Base-by-base conservation (phyloP, 2,329 filamentous ascomycete species). In the Dryadomyces sulphureus region DNA sequence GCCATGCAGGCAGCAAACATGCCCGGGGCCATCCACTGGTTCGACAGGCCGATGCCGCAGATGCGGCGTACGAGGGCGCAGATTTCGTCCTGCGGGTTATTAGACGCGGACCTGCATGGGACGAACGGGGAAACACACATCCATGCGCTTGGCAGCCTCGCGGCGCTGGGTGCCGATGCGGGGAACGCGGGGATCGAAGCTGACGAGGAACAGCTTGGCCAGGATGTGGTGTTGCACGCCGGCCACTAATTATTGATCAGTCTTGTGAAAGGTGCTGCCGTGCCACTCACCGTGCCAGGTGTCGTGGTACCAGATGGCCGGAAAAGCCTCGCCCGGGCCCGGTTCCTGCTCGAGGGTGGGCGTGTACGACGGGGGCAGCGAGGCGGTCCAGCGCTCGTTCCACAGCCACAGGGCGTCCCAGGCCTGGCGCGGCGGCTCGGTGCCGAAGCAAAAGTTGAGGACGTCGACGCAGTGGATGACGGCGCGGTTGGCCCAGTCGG, bases 401-500 rank as follows among this genome's bases (percentile, higher is more conserved):
- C 68, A 70, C 6, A 64, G 57, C 11, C 66, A 58, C 12, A 79
- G 59, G 21, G 64, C 60, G 7, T 56, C 60, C 62, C 73, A 76
- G 32, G 55, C 50, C 38, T 44, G 58, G 50, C 48, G 61, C 50
- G 20, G n/a, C 51, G 20, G n/a, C 16, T 53, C 56, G 16, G 66
- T 60, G 2, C 68, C 66, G 52, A 79, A 81, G 55, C 77, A 81
- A 53, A 71, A 79, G 49, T 78, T 74, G 16, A 81, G 60, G 1
- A 80, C 73, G 50, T 79, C 74, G n/a, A 75, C 75, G 45, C 75
- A 76, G 53, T 77, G 72, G 3, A 77, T 67, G 0, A 81, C 68
- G 16, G 77, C 72, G 16, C 75, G 67, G 55, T 80, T 79, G 2
- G 75, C 70, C 75, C 75, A 79, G 1, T 64, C 65, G 48, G 68